Evolutionary conservation across 2,329 filamentous ascomycete genomes (phyloP), one percentile per base, ranked within the genome.

Genomic region (Coleophoma cylindrospora): DNA sequence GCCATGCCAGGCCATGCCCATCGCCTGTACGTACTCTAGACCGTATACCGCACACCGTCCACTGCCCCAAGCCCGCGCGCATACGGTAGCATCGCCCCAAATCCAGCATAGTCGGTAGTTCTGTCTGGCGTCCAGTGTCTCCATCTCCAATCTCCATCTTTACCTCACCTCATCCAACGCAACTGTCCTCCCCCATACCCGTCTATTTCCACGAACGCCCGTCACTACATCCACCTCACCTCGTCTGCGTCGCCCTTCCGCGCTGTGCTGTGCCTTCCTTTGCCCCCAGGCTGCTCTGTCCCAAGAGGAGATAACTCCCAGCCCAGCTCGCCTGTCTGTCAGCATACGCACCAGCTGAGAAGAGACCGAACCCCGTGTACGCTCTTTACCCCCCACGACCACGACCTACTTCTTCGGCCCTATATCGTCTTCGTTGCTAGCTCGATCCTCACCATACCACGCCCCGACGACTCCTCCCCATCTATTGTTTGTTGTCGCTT

Each of bases 401-500:
- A 21, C 32, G 32, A 27, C 41, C 21, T 44, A 15, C 15, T 33
- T 27, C 27, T 33, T 44, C 41, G 41, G 41, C 41, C 41, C 41
- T 44, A 27, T 21, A 44, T 21, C 41, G 41, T 44, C 41, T 3
- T 44, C 27, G 15, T 13, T n/a, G 21, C 27, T 27, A 33, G 19
- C 21, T 33, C 37, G 56, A 19, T 38, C 33, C 36, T n/a, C 44
- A 17, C 36, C 6, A 38, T 36, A 43, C 27, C 27, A 8, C 27
- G 27, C 4, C 4, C 27, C 9, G 6, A 27, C 27, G 3, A 27
- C 51, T 47, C 45, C 44, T 48, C 43, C 52, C 54, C 49, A 53
- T 50, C 41, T 51, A 54, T 56, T 53, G 52, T 47, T 53, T 51
- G 51, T 47, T 36, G 37, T 50, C 45, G 43, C 44, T 43, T 50